Evolutionary conservation across 2,329 filamentous ascomycete species (phyloP), one percentile per base, ranked within the genome.

Genomic region (Alternaria panax): DNA sequence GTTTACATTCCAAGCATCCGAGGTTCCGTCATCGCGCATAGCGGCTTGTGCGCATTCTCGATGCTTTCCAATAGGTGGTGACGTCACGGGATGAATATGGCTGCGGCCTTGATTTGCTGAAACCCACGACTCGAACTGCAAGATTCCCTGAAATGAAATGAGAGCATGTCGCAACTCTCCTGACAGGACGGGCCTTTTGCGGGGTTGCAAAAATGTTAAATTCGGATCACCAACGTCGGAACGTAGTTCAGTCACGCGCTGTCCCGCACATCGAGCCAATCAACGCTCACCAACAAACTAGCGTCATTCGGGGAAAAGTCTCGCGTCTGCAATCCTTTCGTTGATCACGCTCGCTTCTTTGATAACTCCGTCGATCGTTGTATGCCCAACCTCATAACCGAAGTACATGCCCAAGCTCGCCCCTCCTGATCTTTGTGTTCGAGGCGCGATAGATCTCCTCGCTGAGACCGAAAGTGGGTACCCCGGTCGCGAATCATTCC

Each of bases 171-270:
- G 51, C 45, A 42, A 38, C 30, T n/a, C 36, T 27, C 41, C 51
- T 60, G 51, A 50, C 24, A 41, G 43, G 34, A 63, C 55, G 60
- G 60, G 47, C 57, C 60, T 57, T 54, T 63, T 63, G 48, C 51
- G 48, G 54, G 36, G 41, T 48, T 11, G 20, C 12, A 32, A 34
- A 43, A 43, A 57, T 56, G 60, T 54, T 47, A 50, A 51, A 59
- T 36, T 63, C 60, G 60, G 60, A 30, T 57, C 60, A 54, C 60
- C 43, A 36, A 34, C 47, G 51, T 63, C 60, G 60, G 57, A 43
- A 51, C 41, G 32, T 43, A 38, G 47, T 30, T 42, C 32, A 46
- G 56, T 53, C 60, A 57, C 43, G 48, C 45, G 48, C 42, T 43
- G 41, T 48, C 32, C 50, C 43, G 57, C 28, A 20, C 28, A 51